Percentiles rank a stretch among this genome's conserved stretches.
phyloP scores from a whole-genome alignment of 176 grass and related monocot species.

The Bolboschoenus planiculmis region DNA sequence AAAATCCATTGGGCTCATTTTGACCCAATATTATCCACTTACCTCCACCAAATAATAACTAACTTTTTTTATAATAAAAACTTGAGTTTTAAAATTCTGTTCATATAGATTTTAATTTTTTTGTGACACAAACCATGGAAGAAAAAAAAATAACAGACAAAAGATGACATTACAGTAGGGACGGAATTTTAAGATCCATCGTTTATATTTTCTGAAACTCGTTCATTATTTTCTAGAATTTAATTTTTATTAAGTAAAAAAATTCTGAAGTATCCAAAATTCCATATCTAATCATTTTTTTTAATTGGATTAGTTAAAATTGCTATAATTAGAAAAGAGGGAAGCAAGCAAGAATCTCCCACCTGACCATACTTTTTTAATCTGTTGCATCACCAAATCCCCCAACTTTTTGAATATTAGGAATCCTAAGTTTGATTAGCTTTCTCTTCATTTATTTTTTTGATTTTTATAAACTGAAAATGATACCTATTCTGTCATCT shows the following conservation, averaged over 20 bases:
- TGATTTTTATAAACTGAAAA: background rate
- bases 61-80: background rate
- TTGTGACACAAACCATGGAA: background rate
- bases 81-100: background rate
- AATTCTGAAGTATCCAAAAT: background rate
- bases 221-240: background rate
- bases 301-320: background rate
- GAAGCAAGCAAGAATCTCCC: background rate
- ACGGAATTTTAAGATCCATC: background rate
- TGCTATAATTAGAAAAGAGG: background rate
- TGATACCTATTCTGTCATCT: background rate
- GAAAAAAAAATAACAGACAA: background rate
- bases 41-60: no score
- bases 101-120: no score
- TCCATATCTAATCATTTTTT: no score
- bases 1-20: no score
- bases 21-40: no score
- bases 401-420: background rate
- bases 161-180: background rate
- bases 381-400: background rate
- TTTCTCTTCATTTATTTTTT: background rate
- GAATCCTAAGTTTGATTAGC: background rate
- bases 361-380: background rate
- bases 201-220: background rate
- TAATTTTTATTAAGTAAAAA: background rate